Conservation (phyloP, 148 eudicot genomes). For the Talinum fruticosum region DNA sequence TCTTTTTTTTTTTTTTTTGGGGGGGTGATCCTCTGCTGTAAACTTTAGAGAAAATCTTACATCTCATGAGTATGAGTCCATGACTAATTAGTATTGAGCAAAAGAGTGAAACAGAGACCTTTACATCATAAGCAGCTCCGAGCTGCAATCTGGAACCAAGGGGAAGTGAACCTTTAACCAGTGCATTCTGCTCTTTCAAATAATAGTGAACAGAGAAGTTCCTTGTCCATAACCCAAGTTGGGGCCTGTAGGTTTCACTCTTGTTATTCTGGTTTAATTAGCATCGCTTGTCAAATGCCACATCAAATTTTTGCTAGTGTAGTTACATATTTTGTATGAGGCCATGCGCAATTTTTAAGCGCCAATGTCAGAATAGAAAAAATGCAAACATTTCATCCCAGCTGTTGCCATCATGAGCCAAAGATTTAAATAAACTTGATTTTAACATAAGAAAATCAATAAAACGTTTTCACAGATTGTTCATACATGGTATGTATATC, state of each 20-base stretch:
- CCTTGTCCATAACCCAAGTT: conserved; percentile 36
- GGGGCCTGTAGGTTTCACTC: conserved; percentile 30
- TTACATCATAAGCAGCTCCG: conserved; percentile 36
- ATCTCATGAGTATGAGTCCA: neutral
- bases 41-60: neutral
- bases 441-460: neutral
- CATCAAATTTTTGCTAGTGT: neutral
- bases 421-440: neutral
- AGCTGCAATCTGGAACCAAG: conserved; percentile 40
- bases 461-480: neutral
- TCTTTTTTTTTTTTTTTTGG: too few species aligned
- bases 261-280: conserved; percentile 40
- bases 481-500: neutral
- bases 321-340: neutral
- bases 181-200: conserved; percentile 39
- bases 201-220: conserved; percentile 34
- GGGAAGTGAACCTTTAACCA: conserved; percentile 31
- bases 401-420: neutral
- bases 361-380: neutral
- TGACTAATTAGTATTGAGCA: neutral
- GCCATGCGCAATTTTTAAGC: neutral
- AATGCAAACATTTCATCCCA: neutral
- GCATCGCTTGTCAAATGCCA: conserved; percentile 27
- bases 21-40: neutral
- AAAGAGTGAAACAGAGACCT: conserved; percentile 32